phyloP scores from a whole-genome alignment of 2,329 filamentous ascomycete species.

The Aspergillus melleus region DNA sequence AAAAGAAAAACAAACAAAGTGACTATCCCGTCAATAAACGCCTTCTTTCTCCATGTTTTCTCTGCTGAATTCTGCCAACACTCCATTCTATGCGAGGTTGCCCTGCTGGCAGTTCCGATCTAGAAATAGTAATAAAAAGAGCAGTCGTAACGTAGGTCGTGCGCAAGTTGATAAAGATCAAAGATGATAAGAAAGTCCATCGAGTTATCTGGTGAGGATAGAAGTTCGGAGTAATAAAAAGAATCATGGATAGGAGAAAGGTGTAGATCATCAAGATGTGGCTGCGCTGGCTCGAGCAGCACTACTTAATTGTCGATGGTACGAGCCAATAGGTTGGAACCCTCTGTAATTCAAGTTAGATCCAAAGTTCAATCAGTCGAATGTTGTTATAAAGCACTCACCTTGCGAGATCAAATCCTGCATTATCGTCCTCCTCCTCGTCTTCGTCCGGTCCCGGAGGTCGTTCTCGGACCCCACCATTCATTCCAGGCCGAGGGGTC shows the following conservation, averaged over 20 bases:
- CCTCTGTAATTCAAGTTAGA: constrained; percentile 32
- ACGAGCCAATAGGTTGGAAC: constrained; percentile 51
- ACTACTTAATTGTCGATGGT: constrained; percentile 45
- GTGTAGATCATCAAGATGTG: constrained; percentile 13
- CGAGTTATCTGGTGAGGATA: background rate
- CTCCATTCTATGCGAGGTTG: constrained; percentile 1
- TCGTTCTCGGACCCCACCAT: constrained; percentile 18
- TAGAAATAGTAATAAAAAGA: background rate
- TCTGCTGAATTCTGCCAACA: background rate
- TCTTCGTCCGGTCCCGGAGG: constrained; percentile 27
- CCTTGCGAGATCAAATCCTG: constrained; percentile 50
- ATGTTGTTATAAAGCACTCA: constrained; percentile 23
- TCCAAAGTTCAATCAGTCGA: background rate
- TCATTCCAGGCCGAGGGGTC: constrained; percentile 14
- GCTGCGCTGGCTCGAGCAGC: constrained; percentile 38
- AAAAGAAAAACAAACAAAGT: background rate
- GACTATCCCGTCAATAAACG: background rate
- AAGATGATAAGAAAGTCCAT: background rate
- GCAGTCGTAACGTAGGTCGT: background rate
- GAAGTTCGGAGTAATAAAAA: no score
- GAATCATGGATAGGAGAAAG: background rate
- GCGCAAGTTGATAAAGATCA: background rate
- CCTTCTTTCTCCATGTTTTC: background rate
- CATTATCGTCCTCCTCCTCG: constrained; percentile 42
- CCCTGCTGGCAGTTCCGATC: background rate